Base-by-base conservation (phyloP, 495 filamentous ascomycete species). In the Lophiotrema nucula region DNA sequence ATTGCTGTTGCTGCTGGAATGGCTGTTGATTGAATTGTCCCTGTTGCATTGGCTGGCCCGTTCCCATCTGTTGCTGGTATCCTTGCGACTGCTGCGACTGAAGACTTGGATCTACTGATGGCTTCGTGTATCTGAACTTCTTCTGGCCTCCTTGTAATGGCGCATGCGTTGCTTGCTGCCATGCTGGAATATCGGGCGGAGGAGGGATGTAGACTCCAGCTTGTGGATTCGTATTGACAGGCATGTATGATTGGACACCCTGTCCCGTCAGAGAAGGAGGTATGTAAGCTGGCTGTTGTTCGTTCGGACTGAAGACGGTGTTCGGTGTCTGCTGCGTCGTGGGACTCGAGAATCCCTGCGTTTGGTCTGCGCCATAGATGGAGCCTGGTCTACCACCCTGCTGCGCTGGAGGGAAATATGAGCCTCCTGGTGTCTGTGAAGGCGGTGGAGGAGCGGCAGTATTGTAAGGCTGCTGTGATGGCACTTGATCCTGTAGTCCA, bases 161-260 rank as follows among this genome's bases (percentile, higher is more conserved):
- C 13, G 55, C 56, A 52, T 67, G 65, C 15, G 48, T 28, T 1
- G 56, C 60, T 24, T 64, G 65, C 26, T 58, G 47, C 65, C 65
- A 67, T 13, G 65, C 65, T 41, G 65, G 65, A 47, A 67, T 56
- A 44, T 67, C 65, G 0, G 65, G 65, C 23, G 65, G 65, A 15
- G 65, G 65, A 45, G 65, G 65, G 5, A 67, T 44, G 46, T 67
- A 67, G 16, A 67, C 61, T 10, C 65, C 65, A n/a, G 65, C 61
- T 19, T 60, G 31, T 16, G 65, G 65, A 42, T 67, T 67, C 22
- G 65, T 67, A 37, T 67, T 67, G 15, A 26, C 31, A 16, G 61
- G 60, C 50, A 60, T 53, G 41, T 67, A 67, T 18, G 65, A 45
- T 23, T 58, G 47, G 6, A 67, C 61, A 10, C 65, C 65, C 37